A percentile compares a stretch with the other conserved stretches of the same genome.
Conservation (phyloP, 2,329 filamentous ascomycete species). For the Penicillium freii region DNA sequence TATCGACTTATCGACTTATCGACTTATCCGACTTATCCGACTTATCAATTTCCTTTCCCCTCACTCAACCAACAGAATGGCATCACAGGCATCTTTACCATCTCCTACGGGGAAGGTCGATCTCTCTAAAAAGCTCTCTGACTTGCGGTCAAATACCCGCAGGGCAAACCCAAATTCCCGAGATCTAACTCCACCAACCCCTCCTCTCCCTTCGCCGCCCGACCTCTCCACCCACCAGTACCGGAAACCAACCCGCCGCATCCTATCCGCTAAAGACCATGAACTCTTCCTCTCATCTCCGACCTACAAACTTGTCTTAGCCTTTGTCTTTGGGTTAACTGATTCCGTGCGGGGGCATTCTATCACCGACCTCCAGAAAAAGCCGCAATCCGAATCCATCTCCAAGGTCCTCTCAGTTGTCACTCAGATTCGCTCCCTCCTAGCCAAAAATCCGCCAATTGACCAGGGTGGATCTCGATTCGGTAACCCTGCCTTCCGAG, state of each 20-base stretch:
- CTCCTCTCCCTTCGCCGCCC: conserved; percentile 67
- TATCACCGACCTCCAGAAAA: conserved; percentile 27
- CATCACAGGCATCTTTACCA: conserved; percentile 20
- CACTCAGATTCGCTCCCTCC: conserved; percentile 64
- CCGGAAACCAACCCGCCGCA: conserved; percentile 69
- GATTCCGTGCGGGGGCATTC: conserved; percentile 67
- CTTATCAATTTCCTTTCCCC: conserved; percentile 9
- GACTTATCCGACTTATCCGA: conserved; percentile 3
- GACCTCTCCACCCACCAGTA: conserved; percentile 61
- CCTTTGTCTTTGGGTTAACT: conserved; percentile 83
- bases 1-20: conserved; percentile 4
- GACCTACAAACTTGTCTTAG: conserved; percentile 71
- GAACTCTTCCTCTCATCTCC: conserved; percentile 74
- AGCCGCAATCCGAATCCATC: conserved; percentile 56
- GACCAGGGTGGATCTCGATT: conserved; percentile 88
- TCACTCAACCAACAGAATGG: conserved; percentile 22
- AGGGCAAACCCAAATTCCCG: conserved; percentile 31
- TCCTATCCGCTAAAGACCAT: conserved; percentile 78
- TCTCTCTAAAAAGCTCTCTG: conserved; percentile 42
- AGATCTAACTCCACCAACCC: conserved; percentile 70
- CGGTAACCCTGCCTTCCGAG: conserved; percentile 87
- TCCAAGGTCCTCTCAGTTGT: conserved; percentile 67
- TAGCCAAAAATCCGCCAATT: conserved; percentile 70
- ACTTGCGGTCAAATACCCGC: conserved; percentile 36
- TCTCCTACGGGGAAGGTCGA: conserved; percentile 31